Evolutionary conservation across 2,329 filamentous ascomycete genomes (phyloP).

Genomic region (Penicillium frequentans): DNA sequence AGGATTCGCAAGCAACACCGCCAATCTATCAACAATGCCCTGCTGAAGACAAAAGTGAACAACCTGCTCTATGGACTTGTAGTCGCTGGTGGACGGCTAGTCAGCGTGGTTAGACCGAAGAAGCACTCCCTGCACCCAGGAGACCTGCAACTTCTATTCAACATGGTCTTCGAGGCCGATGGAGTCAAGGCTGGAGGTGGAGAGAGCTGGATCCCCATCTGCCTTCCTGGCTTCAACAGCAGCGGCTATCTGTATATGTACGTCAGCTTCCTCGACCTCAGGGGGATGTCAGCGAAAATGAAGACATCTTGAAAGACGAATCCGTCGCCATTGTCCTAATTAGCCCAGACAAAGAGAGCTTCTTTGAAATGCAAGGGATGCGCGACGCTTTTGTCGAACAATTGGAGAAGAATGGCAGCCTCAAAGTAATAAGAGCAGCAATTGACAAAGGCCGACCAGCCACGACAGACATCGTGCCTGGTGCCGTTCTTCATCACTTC

Average conservation of each 20-base stretch:
- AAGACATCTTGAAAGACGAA: slow-evolving; percentile 58
- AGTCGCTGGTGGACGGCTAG: slow-evolving; percentile 86
- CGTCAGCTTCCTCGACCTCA: slow-evolving; percentile 83
- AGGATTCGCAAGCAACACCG: slow-evolving; percentile 86
- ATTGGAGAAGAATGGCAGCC: slow-evolving; percentile 71
- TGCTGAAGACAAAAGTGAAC: slow-evolving; percentile 74
- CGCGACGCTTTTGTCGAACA: slow-evolving; percentile 64
- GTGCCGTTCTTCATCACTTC: slow-evolving; percentile 82
- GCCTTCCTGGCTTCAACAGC: slow-evolving; percentile 95
- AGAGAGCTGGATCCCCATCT: slow-evolving; percentile 96
- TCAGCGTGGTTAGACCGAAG: slow-evolving; percentile 91
- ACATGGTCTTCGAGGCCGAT: slow-evolving; percentile 97
- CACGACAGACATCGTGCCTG: slow-evolving; percentile 74
- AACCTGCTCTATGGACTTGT: slow-evolving; percentile 89
- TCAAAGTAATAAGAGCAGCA: slow-evolving; percentile 72
- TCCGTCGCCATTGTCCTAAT: slow-evolving; percentile 89
- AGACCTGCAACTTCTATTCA: slow-evolving; percentile 95
- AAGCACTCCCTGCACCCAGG: slow-evolving; percentile 94
- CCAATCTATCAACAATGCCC: slow-evolving; percentile 78
- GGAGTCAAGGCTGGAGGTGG: slow-evolving; percentile 89
- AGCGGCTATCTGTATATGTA: slow-evolving; percentile 98
- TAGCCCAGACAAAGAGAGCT: slow-evolving; percentile 88
- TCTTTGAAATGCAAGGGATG: slow-evolving; percentile 81
- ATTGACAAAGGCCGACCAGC: slow-evolving; percentile 69
- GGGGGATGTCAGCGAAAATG: slow-evolving; percentile 46